Conservation (phyloP, 768 basidiomycete species). For the Hemileccinum impolitum region DNA sequence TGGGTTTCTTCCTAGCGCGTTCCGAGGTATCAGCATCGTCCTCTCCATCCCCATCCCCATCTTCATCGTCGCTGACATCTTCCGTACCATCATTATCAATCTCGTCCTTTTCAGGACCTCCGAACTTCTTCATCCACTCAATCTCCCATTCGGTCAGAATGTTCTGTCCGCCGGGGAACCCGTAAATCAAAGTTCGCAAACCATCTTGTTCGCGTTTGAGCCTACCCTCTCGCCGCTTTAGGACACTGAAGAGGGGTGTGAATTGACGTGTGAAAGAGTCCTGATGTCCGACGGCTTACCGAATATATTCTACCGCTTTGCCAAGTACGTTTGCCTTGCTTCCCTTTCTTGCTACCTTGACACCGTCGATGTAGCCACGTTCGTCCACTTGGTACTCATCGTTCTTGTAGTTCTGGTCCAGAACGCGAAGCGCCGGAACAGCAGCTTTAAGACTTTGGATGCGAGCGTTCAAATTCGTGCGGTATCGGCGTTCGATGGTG, state of each 20-base stretch:
- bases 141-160: slow-evolving; percentile 73
- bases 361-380: slow-evolving; percentile 87
- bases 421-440: slow-evolving; percentile 77
- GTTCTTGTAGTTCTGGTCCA: slow-evolving; percentile 51
- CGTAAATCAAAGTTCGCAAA: slow-evolving; percentile 60
- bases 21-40: slow-evolving; percentile 39
- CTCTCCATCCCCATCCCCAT: slow-evolving; percentile 41
- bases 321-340: slow-evolving; percentile 89
- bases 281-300: slow-evolving; percentile 33
- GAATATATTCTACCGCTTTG: slow-evolving; percentile 88
- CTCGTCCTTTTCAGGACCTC: slow-evolving; percentile 71
- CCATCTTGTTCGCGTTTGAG: slow-evolving; percentile 75
- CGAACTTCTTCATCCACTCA: slow-evolving; percentile 71
- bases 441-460: slow-evolving; percentile 78
- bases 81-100: slow-evolving; percentile 50
- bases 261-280: background rate
- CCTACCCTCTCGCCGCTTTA: slow-evolving; percentile 74
- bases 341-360: slow-evolving; percentile 86
- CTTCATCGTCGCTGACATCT: slow-evolving; percentile 41
- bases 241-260: slow-evolving; percentile 44
- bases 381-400: slow-evolving; percentile 62
- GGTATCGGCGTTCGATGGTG: slow-evolving; percentile 84
- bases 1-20: slow-evolving; percentile 62
- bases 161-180: slow-evolving; percentile 71
- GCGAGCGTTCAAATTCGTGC: slow-evolving; percentile 84